Conservation (phyloP, 1,139 yeast genomes). For the Blastobotrys arbuscula region DNA sequence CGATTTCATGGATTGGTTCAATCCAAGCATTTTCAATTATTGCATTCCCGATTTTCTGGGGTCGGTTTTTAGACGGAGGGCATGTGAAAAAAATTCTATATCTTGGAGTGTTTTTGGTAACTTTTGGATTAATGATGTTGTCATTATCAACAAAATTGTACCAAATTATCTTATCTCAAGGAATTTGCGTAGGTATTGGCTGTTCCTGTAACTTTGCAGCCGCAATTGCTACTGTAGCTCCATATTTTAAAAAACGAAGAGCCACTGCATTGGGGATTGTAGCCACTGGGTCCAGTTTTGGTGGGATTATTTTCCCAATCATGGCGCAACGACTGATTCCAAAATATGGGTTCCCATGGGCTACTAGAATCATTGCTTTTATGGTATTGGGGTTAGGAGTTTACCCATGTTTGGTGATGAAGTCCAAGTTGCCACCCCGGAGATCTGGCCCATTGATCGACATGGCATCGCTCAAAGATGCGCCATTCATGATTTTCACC, state of each 20-base stretch:
- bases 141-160: conserved; percentile 46
- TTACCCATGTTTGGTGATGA: conserved; percentile 23
- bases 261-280: conserved; percentile 53
- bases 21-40: conserved; percentile 51
- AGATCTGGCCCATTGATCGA: conserved; percentile 29
- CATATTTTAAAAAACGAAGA: conserved; percentile 49
- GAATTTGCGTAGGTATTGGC: conserved; percentile 51
- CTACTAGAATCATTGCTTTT: conserved; percentile 31
- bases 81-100: conserved; percentile 27
- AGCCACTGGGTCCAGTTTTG: conserved; percentile 52
- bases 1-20: conserved; percentile 62
- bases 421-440: conserved; percentile 31
- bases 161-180: conserved; percentile 55
- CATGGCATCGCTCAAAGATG: conserved; percentile 29
- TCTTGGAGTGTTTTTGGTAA: conserved; percentile 44
- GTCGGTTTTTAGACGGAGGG: conserved; percentile 53
- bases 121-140: conserved; percentile 47
- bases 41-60: conserved; percentile 52
- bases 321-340: conserved; percentile 28
- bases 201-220: conserved; percentile 36
- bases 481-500: conserved; percentile 28
- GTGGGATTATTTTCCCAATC: conserved; percentile 34
- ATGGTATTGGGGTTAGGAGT: conserved; percentile 24
- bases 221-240: conserved; percentile 31
- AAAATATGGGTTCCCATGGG: conserved; percentile 33